phyloP scores from a whole-genome alignment of 2,329 filamentous ascomycete genomes.

The Coniochaeta hoffmannii region DNA sequence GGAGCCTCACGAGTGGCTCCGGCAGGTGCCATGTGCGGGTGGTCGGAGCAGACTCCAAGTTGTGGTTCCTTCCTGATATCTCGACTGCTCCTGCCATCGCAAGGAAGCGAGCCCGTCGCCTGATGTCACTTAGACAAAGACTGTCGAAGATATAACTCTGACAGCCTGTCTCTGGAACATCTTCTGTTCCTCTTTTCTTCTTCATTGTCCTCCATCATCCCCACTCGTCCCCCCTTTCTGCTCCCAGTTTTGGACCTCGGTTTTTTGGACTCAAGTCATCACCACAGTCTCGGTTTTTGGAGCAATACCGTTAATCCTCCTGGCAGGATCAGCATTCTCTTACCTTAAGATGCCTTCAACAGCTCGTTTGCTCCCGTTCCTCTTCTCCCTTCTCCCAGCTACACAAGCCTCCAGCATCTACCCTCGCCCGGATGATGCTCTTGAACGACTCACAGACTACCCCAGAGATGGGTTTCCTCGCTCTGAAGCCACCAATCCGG shows the following conservation, averaged over 20 bases:
- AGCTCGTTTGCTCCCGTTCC: neutral
- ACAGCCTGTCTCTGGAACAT: neutral
- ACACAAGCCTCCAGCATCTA: neutral
- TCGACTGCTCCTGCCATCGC: neutral
- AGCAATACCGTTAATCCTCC: conserved; percentile 1
- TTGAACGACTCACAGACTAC: neutral
- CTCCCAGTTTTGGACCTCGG: neutral
- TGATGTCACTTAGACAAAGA: neutral
- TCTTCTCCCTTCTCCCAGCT: neutral
- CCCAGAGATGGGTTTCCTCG: neutral
- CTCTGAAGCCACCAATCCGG: neutral
- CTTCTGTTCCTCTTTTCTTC: neutral
- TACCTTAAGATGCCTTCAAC: neutral
- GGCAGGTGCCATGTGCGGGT: too few relatives aligned
- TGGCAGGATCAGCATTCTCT: neutral
- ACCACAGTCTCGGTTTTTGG: neutral
- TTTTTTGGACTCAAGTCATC: conserved; percentile 1
- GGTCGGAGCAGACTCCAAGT: neutral
- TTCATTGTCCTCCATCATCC: neutral
- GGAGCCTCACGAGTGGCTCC: too few relatives aligned
- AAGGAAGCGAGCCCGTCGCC: neutral
- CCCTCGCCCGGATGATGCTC: neutral
- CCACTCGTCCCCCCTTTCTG: neutral
- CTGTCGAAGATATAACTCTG: neutral
- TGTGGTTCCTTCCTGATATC: neutral